These are phyloP conservation scores for Aristolochia contorta DNA, from an alignment of 164 flowering plant genomes.

Conservation along the genomic window DNA sequence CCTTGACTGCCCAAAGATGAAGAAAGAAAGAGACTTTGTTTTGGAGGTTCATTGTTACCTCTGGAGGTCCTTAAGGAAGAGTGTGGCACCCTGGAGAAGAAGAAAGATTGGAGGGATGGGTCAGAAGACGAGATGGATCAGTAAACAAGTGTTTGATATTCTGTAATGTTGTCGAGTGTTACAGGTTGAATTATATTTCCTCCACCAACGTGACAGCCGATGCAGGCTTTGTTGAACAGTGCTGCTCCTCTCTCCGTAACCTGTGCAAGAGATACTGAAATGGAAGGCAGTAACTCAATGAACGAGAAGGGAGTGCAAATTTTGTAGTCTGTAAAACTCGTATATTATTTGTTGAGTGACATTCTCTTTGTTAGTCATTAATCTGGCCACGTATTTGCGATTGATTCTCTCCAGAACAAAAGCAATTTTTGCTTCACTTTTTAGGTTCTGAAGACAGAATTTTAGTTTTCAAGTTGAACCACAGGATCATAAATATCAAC, in stretches of 20 bases:
- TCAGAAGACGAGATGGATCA: slow-evolving; percentile 1
- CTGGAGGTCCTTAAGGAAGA: slow-evolving; percentile 57
- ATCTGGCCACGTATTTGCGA: too few species aligned
- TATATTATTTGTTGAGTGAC: neutral
- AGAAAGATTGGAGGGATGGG: slow-evolving; percentile 4
- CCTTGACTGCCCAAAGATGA: too few species aligned
- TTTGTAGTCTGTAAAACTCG: neutral
- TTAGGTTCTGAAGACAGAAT: too few species aligned
- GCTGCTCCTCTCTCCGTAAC: slow-evolving; percentile 52
- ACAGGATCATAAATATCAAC: too few species aligned
- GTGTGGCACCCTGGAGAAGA: slow-evolving; percentile 67
- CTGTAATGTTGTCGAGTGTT: slow-evolving; percentile 9
- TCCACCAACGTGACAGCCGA: slow-evolving; percentile 87
- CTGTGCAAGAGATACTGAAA: slow-evolving; percentile 40
- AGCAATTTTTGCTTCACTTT: too few species aligned
- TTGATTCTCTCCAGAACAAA: too few species aligned
- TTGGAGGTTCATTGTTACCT: slow-evolving; percentile 29
- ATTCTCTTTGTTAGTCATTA: neutral
- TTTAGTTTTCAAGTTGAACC: too few species aligned
- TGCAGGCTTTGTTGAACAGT: slow-evolving; percentile 59
- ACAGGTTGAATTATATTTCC: slow-evolving; percentile 91
- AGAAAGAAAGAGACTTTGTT: neutral
- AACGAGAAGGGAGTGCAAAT: neutral
- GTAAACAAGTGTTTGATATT: neutral
- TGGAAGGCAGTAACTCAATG: neutral